Conservation (phyloP, 306 rosid genomes). For the Sesbania bispinosa region DNA sequence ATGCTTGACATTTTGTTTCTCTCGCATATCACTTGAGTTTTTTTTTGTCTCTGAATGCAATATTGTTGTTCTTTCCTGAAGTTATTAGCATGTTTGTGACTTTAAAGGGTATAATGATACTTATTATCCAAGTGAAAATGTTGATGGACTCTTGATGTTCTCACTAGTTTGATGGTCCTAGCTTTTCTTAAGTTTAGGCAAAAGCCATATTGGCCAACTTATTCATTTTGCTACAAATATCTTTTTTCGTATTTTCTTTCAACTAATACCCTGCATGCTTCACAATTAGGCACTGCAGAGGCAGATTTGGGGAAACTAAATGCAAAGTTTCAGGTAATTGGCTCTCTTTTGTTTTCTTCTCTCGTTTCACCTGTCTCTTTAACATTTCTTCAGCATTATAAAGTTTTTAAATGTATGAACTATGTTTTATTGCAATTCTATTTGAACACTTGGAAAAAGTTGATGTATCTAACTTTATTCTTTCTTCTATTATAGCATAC, state of each 20-base stretch:
- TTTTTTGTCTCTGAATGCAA: not conserved
- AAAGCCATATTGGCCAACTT: constrained; percentile 6
- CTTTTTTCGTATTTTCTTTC: constrained; percentile 18
- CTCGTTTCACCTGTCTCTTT: not conserved
- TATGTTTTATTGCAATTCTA: not conserved
- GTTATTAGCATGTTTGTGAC: not conserved
- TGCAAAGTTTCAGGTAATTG: constrained; percentile 72
- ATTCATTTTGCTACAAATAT: not conserved
- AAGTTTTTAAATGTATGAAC: not conserved
- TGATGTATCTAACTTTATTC: not conserved
- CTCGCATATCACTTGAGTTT: not conserved
- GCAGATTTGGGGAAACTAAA: constrained; percentile 56
- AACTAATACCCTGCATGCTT: constrained; percentile 36
- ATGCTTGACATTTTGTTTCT: not conserved
- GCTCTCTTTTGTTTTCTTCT: constrained; percentile 17
- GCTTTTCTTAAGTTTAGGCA: not conserved
- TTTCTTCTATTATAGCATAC: constrained; percentile 10
- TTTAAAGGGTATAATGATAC: not conserved
- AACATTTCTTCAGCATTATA: not conserved
- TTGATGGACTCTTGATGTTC: constrained; percentile 3
- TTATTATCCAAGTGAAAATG: not conserved
- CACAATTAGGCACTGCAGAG: constrained; percentile 45
- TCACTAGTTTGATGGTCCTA: not conserved
- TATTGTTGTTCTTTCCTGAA: not conserved
- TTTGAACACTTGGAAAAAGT: not conserved